Conservation (phyloP, 768 basidiomycete species). For the Naganishia vaughanmartiniae region DNA sequence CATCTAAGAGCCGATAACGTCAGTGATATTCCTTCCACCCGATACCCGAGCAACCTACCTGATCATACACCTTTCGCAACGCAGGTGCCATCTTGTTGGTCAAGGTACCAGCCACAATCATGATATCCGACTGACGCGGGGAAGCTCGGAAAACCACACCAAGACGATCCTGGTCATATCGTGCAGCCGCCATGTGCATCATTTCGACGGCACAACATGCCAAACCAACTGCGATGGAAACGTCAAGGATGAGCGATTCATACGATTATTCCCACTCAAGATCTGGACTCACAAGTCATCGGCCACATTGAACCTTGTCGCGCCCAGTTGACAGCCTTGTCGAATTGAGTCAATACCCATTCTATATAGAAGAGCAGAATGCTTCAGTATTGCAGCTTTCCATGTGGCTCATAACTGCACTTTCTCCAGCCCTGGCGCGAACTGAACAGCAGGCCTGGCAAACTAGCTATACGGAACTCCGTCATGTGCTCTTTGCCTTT, state of each 20-base stretch:
- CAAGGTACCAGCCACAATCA: conserved; percentile 98
- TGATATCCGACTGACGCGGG: conserved; percentile 93
- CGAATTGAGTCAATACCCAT: conserved; percentile 91
- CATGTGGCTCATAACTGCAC: neutral
- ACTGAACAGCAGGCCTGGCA: too few species aligned
- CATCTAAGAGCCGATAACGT: conserved; percentile 64
- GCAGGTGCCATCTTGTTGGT: conserved; percentile 99
- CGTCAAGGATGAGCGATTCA: conserved; percentile 14
- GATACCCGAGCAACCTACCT: conserved; percentile 31
- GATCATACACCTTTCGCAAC: conserved; percentile 86
- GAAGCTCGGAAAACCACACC: conserved; percentile 99
- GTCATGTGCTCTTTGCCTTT: too few species aligned
- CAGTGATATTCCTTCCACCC: neutral
- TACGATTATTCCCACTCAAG: neutral
- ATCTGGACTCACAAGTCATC: conserved; percentile 65
- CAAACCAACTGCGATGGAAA: conserved; percentile 61
- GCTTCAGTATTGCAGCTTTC: neutral
- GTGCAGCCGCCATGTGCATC: conserved; percentile 93
- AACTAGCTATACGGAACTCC: too few species aligned
- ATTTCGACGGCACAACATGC: conserved; percentile 97
- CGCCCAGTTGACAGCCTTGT: conserved; percentile 97
- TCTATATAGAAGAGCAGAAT: conserved; percentile 58
- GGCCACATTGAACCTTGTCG: conserved; percentile 99
- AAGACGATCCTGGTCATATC: conserved; percentile 96
- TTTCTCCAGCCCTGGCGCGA: too few species aligned